Percentiles rank a stretch among this genome's conserved stretches.
Conservation (phyloP, 352 stramenopile species). For the Phytophthora colocasiae region DNA sequence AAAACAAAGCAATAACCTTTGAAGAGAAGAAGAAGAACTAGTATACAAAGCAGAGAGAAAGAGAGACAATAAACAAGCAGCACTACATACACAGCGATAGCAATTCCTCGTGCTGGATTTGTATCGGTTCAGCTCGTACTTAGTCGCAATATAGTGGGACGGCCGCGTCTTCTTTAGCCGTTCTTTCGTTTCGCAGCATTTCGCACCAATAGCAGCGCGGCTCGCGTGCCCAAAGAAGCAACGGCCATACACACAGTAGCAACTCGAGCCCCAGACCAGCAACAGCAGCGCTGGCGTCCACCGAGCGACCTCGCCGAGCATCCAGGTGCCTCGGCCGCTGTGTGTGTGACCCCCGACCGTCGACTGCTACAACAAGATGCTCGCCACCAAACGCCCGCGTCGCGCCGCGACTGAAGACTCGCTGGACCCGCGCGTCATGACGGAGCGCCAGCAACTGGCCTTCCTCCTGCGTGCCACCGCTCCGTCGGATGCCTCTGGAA, state of each 20-base stretch:
- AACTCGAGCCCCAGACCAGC: slow-evolving; percentile 17
- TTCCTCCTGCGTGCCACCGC: slow-evolving; percentile 83
- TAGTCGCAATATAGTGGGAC: slow-evolving; percentile 28
- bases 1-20: no score
- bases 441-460: slow-evolving; percentile 83
- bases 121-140: slow-evolving; percentile 36
- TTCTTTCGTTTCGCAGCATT: slow-evolving; percentile 28
- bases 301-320: slow-evolving; percentile 39
- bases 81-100: not conserved
- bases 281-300: slow-evolving; percentile 37
- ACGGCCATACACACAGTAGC: slow-evolving; percentile 32
- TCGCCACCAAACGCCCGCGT: slow-evolving; percentile 39
- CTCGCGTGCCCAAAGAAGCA: slow-evolving; percentile 25
- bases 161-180: slow-evolving; percentile 31
- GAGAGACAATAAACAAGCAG: no score
- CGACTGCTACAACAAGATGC: slow-evolving; percentile 14
- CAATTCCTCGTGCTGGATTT: slow-evolving; percentile 16
- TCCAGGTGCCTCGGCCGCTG: slow-evolving; percentile 24
- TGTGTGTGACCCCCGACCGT: slow-evolving; percentile 5
- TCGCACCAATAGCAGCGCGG: slow-evolving; percentile 24
- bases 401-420: slow-evolving; percentile 36
- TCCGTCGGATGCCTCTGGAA: slow-evolving; percentile 50
- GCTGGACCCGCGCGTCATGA: slow-evolving; percentile 78
- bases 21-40: no score
- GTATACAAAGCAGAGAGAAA: not conserved